A percentile compares a stretch with the other conserved stretches of the same genome.
phyloP scores from a whole-genome alignment of 345 rosid species.

The Euphorbia lathyris region DNA sequence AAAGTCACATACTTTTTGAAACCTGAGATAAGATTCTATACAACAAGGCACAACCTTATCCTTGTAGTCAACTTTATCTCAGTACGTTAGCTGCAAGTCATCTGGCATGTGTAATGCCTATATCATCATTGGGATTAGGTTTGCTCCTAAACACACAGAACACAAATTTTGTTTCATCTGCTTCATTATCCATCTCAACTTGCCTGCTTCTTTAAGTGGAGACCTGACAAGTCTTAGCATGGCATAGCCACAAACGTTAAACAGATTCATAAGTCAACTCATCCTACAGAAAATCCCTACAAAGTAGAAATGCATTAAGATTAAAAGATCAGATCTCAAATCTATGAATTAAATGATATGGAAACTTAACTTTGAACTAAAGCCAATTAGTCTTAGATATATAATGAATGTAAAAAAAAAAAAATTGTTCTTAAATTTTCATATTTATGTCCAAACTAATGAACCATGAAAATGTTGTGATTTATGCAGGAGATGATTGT shows the following conservation, averaged over 20 bases:
- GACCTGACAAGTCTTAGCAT: conserved; percentile 14
- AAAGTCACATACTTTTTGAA: conserved; percentile 8
- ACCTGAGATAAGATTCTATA: conserved; percentile 18
- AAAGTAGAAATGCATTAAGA: conserved; percentile 9
- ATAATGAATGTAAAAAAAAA: neutral
- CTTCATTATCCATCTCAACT: conserved; percentile 17
- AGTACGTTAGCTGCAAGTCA: conserved; percentile 3
- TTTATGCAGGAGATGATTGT: conserved; percentile 86
- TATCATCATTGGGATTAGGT: conserved; percentile 20
- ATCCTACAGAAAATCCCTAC: neutral
- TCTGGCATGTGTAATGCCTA: conserved; percentile 20
- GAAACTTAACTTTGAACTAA: conserved; percentile 4
- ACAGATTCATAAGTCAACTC: conserved; percentile 1
- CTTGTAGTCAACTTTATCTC: conserved; percentile 11
- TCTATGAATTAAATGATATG: neutral
- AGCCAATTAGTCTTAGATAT: conserved; percentile 2
- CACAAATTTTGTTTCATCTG: conserved; percentile 18
- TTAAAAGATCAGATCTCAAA: neutral
- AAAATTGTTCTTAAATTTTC: neutral
- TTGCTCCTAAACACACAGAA: conserved; percentile 24
- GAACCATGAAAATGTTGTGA: conserved; percentile 19
- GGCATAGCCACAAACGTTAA: neutral
- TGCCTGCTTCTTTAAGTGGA: conserved; percentile 17
- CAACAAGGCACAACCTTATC: conserved; percentile 35
- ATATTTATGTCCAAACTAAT: conserved; percentile 8